These are phyloP conservation scores for Penicillium arizonense DNA, from an alignment of 495 filamentous ascomycete species.

Conservation along the genomic window DNA sequence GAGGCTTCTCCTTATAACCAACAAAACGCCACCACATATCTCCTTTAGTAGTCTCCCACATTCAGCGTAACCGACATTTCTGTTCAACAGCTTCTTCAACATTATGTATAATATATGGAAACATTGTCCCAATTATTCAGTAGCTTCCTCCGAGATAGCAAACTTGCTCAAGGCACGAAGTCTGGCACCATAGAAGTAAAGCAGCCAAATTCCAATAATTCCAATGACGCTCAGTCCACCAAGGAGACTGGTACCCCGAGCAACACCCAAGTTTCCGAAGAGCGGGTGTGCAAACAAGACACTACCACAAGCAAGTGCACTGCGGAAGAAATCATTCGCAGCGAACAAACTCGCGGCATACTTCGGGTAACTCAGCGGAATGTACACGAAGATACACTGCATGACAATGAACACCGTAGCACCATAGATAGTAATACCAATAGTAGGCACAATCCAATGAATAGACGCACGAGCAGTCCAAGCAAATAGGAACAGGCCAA, in stretches of 20 bases:
- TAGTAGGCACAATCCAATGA: slow-evolving; percentile 61
- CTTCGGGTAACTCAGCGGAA: slow-evolving; percentile 59
- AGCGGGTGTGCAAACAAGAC: slow-evolving; percentile 58
- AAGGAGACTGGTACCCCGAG: slow-evolving; percentile 51
- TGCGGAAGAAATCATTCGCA: slow-evolving; percentile 59
- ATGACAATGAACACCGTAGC: slow-evolving; percentile 49
- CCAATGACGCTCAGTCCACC: slow-evolving; percentile 56
- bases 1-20: too few relatives aligned
- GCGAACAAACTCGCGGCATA: slow-evolving; percentile 64
- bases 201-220: slow-evolving; percentile 50
- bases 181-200: slow-evolving; percentile 26
- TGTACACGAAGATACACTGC: slow-evolving; percentile 65
- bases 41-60: not conserved
- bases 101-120: not conserved
- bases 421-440: slow-evolving; percentile 58
- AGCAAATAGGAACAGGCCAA: slow-evolving; percentile 63
- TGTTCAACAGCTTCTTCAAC: too few relatives aligned
- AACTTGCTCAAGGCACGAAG: slow-evolving; percentile 32
- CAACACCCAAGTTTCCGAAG: slow-evolving; percentile 57
- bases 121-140: not conserved
- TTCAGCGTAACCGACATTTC: too few relatives aligned
- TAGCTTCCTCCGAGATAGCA: slow-evolving; percentile 15
- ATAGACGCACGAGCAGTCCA: slow-evolving; percentile 56
- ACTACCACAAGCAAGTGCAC: slow-evolving; percentile 54
- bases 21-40: too few relatives aligned